Conservation (phyloP, 768 basidiomycete genomes). For the Suillus luteus region DNA sequence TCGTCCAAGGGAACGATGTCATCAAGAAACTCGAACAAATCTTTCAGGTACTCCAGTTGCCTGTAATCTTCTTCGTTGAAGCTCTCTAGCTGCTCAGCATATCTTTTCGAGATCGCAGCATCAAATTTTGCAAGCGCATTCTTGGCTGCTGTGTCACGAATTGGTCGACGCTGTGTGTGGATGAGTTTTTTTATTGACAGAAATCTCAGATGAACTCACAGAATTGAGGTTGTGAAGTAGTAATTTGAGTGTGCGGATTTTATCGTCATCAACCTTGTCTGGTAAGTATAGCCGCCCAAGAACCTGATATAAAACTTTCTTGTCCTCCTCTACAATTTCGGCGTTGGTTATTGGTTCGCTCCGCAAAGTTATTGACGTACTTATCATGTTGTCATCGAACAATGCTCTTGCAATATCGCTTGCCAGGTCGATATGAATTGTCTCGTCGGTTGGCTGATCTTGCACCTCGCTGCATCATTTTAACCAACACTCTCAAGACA, state of each 20-base stretch:
- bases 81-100: slow-evolving; percentile 65
- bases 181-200: background rate
- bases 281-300: slow-evolving; percentile 68
- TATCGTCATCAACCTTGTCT: slow-evolving; percentile 66
- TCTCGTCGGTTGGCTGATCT: slow-evolving; percentile 40
- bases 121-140: slow-evolving; percentile 79
- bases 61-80: slow-evolving; percentile 75
- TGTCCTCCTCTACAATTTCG: slow-evolving; percentile 50
- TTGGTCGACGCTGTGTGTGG: slow-evolving; percentile 51
- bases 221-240: slow-evolving; percentile 59
- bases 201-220: slow-evolving; percentile 38
- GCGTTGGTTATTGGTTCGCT: background rate
- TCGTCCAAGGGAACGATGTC: slow-evolving; percentile 71
- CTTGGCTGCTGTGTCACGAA: slow-evolving; percentile 57
- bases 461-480: slow-evolving; percentile 38
- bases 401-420: slow-evolving; percentile 49
- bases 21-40: slow-evolving; percentile 71
- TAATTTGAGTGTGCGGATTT: slow-evolving; percentile 61
- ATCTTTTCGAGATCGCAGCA: slow-evolving; percentile 64
- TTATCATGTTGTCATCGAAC: slow-evolving; percentile 50
- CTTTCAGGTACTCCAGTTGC: slow-evolving; percentile 60
- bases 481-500: background rate
- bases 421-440: slow-evolving; percentile 59
- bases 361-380: slow-evolving; percentile 40
- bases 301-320: slow-evolving; percentile 64